Conservation (phyloP, 2,329 filamentous ascomycete genomes). For the Alternaria brassicicola region DNA sequence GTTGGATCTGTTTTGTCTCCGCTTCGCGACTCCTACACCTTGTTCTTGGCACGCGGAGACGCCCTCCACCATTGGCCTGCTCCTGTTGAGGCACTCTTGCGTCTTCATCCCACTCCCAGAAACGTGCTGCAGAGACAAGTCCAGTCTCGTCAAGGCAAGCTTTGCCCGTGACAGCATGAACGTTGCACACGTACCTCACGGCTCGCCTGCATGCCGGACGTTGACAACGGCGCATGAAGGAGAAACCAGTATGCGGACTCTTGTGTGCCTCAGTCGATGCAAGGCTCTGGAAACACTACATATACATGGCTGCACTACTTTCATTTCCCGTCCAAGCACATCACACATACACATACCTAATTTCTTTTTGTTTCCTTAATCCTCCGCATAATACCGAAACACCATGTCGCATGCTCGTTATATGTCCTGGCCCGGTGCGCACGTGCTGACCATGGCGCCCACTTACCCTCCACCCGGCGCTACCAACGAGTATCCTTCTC, state of each 20-base stretch:
- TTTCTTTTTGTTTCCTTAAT: slow-evolving; percentile 30
- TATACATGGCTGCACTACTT: slow-evolving; percentile 41
- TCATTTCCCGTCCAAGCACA: slow-evolving; percentile 33
- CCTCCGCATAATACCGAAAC: slow-evolving; percentile 15
- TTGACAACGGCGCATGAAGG: slow-evolving; percentile 33
- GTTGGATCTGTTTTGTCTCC: slow-evolving; percentile 41
- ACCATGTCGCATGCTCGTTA: slow-evolving; percentile 45
- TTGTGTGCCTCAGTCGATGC: slow-evolving; percentile 14
- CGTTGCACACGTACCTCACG: slow-evolving; percentile 30
- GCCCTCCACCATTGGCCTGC: slow-evolving; percentile 29
- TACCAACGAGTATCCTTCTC: slow-evolving; percentile 44
- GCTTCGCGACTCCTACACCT: slow-evolving; percentile 33
- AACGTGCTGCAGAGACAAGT: slow-evolving; percentile 37
- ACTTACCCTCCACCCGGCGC: slow-evolving; percentile 44
- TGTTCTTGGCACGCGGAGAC: slow-evolving; percentile 25
- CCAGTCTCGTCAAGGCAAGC: slow-evolving; percentile 38
- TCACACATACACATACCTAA: slow-evolving; percentile 35
- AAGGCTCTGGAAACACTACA: slow-evolving; percentile 30
- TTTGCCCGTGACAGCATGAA: slow-evolving; percentile 32
- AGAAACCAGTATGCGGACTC: slow-evolving; percentile 15
- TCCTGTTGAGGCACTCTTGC: slow-evolving; percentile 16
- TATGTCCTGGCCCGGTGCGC: slow-evolving; percentile 42
- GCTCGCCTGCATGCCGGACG: slow-evolving; percentile 33
- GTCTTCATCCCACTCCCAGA: slow-evolving; percentile 21
- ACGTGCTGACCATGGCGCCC: slow-evolving; percentile 46